Evolutionary conservation across 352 stramenopile genomes (phyloP), one percentile per base, ranked within the genome.

Genomic region (Aphanomyces stellatus): DNA sequence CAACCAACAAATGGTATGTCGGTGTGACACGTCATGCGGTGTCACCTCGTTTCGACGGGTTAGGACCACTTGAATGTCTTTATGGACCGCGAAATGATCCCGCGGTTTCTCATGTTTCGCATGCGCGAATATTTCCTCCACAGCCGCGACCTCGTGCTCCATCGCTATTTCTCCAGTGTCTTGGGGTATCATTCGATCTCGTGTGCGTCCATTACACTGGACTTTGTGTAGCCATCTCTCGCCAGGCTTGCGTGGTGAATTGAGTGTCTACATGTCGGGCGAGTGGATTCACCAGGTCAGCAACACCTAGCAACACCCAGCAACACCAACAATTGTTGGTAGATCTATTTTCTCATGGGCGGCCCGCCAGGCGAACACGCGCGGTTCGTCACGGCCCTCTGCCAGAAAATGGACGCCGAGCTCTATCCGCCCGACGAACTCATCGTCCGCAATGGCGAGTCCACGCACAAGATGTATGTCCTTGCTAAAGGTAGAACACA

Each of bases 1-100:
- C 55, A 64, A 64, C 55, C 55, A 64, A 19, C 55, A 64, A 64
- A 64, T 64, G 55, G 55, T 51, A 15, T 6, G 6, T 0, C n/a
- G 19, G 31, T 35, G n/a, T n/a, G n/a, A n/a, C n/a, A n/a, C n/a
- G n/a, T n/a, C n/a, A n/a, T n/a, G n/a, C n/a, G n/a, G n/a, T n/a
- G n/a, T n/a, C n/a, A n/a, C n/a, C n/a, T n/a, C n/a, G n/a, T n/a
- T n/a, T n/a, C n/a, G n/a, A n/a, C n/a, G n/a, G n/a, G n/a, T n/a
- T 37, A 64, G 55, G 55, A 51, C 25, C 55, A 64, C 25, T 25
- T 64, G 1, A 64, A 64, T 24, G 25, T 46, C 5, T 64, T 48
- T 34, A 64, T 64, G 33, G 55, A 64, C 22, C n/a, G 37, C 11
- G 55, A 64, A 35, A 22, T 22, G 22, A 64, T 64, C 34, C 55